Percentiles rank a stretch among this genome's conserved stretches.
These are phyloP conservation scores for Cephalotrichum gorgonifer DNA, from an alignment of 2,329 filamentous ascomycete species.

Conservation along the genomic window DNA sequence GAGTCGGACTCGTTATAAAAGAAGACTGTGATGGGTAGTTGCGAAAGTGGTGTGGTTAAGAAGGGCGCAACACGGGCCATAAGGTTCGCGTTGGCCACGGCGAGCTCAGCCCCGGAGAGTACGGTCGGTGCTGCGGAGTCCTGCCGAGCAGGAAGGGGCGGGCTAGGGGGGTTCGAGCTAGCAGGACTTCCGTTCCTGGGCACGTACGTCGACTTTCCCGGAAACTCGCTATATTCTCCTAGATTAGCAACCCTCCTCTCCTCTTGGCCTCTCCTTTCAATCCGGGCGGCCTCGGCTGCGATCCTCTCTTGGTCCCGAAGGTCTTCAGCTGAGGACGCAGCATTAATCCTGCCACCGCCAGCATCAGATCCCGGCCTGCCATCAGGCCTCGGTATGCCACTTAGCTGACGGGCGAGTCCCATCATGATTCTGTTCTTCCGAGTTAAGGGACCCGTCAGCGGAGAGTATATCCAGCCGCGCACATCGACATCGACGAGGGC, in stretches of 20 bases:
- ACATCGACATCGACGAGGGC: slow-evolving; percentile 91
- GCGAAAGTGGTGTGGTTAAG: slow-evolving; percentile 70
- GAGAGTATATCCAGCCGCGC: slow-evolving; percentile 87
- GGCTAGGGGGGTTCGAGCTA: slow-evolving; percentile 20
- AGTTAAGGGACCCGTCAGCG: slow-evolving; percentile 74
- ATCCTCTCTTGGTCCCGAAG: slow-evolving; percentile 54
- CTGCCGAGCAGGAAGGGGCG: slow-evolving; percentile 26
- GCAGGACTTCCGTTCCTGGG: neutral
- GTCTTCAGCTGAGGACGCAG: slow-evolving; percentile 35
- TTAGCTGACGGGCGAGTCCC: slow-evolving; percentile 76
- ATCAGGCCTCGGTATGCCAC: slow-evolving; percentile 67
- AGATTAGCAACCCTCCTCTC: slow-evolving; percentile 61
- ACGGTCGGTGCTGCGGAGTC: slow-evolving; percentile 33
- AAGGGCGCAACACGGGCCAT: slow-evolving; percentile 85
- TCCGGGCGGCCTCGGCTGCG: slow-evolving; percentile 63
- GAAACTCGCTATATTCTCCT: slow-evolving; percentile 62
- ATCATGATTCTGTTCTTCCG: slow-evolving; percentile 80
- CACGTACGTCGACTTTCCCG: slow-evolving; percentile 15
- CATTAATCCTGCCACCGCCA: slow-evolving; percentile 7
- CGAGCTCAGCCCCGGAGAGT: slow-evolving; percentile 66
- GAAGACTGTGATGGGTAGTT: slow-evolving; percentile 77
- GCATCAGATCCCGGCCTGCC: slow-evolving; percentile 12
- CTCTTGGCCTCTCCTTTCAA: slow-evolving; percentile 59
- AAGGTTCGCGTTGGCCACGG: slow-evolving; percentile 72
- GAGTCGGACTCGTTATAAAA: slow-evolving; percentile 85